phyloP scores from a whole-genome alignment of 495 filamentous ascomycete species.

The Penicillium verhagenii region DNA sequence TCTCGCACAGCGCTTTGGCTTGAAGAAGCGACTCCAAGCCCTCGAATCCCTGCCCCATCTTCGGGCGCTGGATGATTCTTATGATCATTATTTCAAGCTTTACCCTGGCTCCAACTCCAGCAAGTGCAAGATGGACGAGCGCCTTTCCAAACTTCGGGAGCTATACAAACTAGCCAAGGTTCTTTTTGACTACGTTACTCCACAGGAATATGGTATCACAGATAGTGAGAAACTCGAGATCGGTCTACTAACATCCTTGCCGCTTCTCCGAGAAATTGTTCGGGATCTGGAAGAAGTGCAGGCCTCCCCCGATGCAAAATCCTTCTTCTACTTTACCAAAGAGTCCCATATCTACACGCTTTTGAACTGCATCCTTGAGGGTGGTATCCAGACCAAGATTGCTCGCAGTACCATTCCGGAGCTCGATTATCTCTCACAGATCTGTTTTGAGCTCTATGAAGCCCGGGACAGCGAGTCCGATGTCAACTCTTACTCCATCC shows the following conservation, averaged over 20 bases:
- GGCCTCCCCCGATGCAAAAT: slow-evolving; percentile 87
- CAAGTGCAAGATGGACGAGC: slow-evolving; percentile 78
- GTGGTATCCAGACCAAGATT: slow-evolving; percentile 90
- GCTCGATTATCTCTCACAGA: slow-evolving; percentile 95
- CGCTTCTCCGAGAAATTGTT: slow-evolving; percentile 92
- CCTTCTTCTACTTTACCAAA: slow-evolving; percentile 98
- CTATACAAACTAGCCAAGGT: slow-evolving; percentile 91
- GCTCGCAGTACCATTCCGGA: slow-evolving; percentile 91
- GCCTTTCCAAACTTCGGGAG: slow-evolving; percentile 84
- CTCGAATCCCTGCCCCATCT: slow-evolving; percentile 46
- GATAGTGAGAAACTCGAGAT: slow-evolving; percentile 96
- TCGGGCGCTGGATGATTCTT: slow-evolving; percentile 46
- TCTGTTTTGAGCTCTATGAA: slow-evolving; percentile 97
- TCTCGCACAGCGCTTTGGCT: slow-evolving; percentile 50
- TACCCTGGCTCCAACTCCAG: slow-evolving; percentile 73
- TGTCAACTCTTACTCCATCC: slow-evolving; percentile 87
- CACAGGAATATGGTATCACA: slow-evolving; percentile 95
- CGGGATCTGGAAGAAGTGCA: slow-evolving; percentile 96
- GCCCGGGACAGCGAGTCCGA: slow-evolving; percentile 73
- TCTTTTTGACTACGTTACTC: slow-evolving; percentile 96
- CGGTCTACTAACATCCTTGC: slow-evolving; percentile 87
- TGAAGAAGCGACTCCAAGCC: slow-evolving; percentile 42
- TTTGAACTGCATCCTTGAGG: slow-evolving; percentile 95
- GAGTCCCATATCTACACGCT: slow-evolving; percentile 98
- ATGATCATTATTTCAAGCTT: slow-evolving; percentile 80